Base-by-base conservation (phyloP, 768 basidiomycete genomes). In the Baorangia bicolor region DNA sequence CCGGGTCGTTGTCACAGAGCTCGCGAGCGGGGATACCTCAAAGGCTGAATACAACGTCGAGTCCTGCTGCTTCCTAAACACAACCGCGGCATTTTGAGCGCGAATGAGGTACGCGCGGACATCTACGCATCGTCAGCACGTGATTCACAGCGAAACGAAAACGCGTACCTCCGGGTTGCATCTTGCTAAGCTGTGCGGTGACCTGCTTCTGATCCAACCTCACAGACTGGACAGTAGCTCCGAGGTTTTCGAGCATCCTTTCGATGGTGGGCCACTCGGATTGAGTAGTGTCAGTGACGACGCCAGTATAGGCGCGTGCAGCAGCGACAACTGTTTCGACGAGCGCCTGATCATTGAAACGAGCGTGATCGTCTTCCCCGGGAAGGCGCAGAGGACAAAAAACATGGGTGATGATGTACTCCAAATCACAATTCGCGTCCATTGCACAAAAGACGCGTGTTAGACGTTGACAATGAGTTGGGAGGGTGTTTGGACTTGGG, bases 51-150 rank as follows among this genome's bases (percentile, higher is more conserved):
- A 34, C 10, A 52, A 1, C 30, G 44, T 45, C 44, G 25, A 28
- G 4, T 25, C 65, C 56, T 57, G 23, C 10, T 55, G 31, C 47
- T 63, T 65, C 42, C 73, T 69, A 13, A 78, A 54, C 12, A 82
- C 64, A 1, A 83, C 49, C n/a, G 68, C 78, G 0, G 81, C 79
- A 42, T 83, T 83, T 53, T 82, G 81, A 2, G 72, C 70, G 9
- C 69, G 67, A 25, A 83, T 69, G 9, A 70, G 67, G 37, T 80
- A 67, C 13, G 66, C 66, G 16, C 75, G 49, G 23, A 73, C 62
- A 42, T 75, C 81, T 81, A 43, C 25, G 7, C 16, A 13, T 33
- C 31, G 16, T 45, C n/a, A 23, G 16, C 46, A 11, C 31, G 16
- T 21, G 3, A 33, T 10, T 11, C 30, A 31, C 4, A 5, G 4